phyloP scores from a whole-genome alignment of 2,329 filamentous ascomycete genomes.

The Botrytis cinerea region DNA sequence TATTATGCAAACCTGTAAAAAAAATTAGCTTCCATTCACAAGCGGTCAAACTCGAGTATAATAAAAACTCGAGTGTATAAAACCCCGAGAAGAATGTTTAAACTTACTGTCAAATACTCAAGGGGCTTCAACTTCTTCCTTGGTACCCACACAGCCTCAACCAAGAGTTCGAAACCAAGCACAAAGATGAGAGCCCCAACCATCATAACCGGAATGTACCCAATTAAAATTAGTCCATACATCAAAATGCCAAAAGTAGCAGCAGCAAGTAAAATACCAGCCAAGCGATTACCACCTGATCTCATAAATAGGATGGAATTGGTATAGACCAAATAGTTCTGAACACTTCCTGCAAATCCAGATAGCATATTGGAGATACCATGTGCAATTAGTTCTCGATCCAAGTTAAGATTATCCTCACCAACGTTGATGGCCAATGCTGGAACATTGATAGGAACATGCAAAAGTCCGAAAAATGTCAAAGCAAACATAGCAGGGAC shows the following conservation, averaged over 20 bases:
- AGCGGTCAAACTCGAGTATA: not conserved
- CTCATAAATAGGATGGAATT: conserved; percentile 97
- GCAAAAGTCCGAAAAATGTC: conserved; percentile 95
- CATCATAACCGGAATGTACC: conserved; percentile 95
- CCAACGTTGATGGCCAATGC: conserved; percentile 87
- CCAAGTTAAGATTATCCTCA: conserved; percentile 88
- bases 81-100: too few relatives aligned
- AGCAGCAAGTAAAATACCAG: conserved; percentile 79
- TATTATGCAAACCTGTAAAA: conserved; percentile 71
- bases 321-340: conserved; percentile 97
- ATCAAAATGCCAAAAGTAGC: conserved; percentile 82
- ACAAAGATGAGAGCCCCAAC: conserved; percentile 94
- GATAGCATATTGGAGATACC: conserved; percentile 92
- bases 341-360: conserved; percentile 81
- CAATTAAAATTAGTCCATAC: conserved; percentile 83
- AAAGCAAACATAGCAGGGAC: conserved; percentile 94
- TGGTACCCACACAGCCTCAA: conserved; percentile 86
- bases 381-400: conserved; percentile 88
- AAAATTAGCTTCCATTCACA: conserved; percentile 33
- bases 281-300: conserved; percentile 82
- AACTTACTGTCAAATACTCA: conserved; percentile 80
- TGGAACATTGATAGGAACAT: conserved; percentile 97
- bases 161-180: conserved; percentile 86
- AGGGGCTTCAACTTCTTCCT: conserved; percentile 83
- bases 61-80: not conserved